Base-by-base conservation (phyloP, 78 protist species). In the Emiliania huxleyi region DNA sequence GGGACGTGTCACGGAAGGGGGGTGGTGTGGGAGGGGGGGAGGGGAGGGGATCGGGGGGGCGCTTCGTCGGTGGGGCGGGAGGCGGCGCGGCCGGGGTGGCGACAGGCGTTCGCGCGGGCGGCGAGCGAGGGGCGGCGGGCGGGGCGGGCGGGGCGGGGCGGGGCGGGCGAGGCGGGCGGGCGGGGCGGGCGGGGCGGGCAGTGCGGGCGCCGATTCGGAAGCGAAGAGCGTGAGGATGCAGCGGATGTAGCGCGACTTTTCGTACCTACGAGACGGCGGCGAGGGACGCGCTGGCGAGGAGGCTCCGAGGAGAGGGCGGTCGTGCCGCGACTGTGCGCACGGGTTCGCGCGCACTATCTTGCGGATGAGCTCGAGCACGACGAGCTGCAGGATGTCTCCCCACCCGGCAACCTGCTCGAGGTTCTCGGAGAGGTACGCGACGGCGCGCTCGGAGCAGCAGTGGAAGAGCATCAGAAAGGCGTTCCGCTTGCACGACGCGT, bases 401-500 rank as follows among this genome's bases (percentile, higher is more conserved):
- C 93, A 92, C 23, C 62, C 56, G 85, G 93, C 90, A 33, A 97
- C 95, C 85, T 95, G 92, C 49, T 93, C 96, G 37, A 95, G 94
- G 44, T 91, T 45, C 55, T 45, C 46, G 25, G 83, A 40, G 15
- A 98, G 94, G 93, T 95, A 98, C 87, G 94, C 95, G 79, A 97
- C 95, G 0, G 99, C 99, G 21, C 95, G 91, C n/a, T 96, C 98
- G 92, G 93, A 97, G n/a, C 91, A 96, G 84, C 97, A 96, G 79
- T 96, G 52, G 92, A 94, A 95, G 73, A 98, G 96, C 99, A 98
- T 97, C 49, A 97, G 87, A 69, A 98, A 97, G 8, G 99, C 99
- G 84, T 98, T 98, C 71, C 99, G 95, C 96, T 96, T 96, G 52
- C 98, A 96, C 37, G 98, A 90, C 38, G 91, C 95, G 90, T 97